Conservation (phyloP, 2,329 filamentous ascomycete species). For the Eutypella sp. region DNA sequence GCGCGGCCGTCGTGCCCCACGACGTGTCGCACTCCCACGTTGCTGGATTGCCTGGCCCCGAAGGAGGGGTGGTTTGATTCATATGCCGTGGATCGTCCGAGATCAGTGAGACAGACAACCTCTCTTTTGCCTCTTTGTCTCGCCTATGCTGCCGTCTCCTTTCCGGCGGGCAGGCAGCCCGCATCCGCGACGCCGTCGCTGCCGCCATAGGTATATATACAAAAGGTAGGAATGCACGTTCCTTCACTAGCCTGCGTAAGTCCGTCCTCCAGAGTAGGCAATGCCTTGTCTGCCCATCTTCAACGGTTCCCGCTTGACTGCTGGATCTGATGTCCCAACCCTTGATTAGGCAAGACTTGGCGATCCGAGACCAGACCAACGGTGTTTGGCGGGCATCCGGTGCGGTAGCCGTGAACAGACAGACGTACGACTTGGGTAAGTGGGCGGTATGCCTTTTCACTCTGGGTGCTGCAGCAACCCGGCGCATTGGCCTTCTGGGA, state of each 20-base stretch:
- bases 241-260: not conserved
- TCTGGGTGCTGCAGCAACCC: not conserved
- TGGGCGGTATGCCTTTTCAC: too few species aligned
- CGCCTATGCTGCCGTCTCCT: not conserved
- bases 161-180: not conserved
- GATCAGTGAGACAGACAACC: not conserved
- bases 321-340: not conserved
- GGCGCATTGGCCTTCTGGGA: too few species aligned
- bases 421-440: too few species aligned
- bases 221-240: not conserved
- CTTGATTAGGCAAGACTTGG: not conserved
- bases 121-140: not conserved
- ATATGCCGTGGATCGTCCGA: not conserved
- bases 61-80: not conserved
- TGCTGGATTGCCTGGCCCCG: not conserved
- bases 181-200: too few species aligned
- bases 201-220: not conserved
- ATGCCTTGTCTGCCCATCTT: too few species aligned
- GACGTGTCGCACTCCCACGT: not conserved
- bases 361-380: not conserved
- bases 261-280: too few species aligned
- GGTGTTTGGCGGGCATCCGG: not conserved
- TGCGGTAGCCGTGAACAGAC: too few species aligned
- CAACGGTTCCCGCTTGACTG: slow-evolving; percentile 1
- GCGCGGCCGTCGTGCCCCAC: not conserved